A percentile compares a stretch with the other conserved stretches of the same genome.
phyloP scores from a whole-genome alignment of 768 basidiomycete species.

The Leccinum longicurvipes region DNA sequence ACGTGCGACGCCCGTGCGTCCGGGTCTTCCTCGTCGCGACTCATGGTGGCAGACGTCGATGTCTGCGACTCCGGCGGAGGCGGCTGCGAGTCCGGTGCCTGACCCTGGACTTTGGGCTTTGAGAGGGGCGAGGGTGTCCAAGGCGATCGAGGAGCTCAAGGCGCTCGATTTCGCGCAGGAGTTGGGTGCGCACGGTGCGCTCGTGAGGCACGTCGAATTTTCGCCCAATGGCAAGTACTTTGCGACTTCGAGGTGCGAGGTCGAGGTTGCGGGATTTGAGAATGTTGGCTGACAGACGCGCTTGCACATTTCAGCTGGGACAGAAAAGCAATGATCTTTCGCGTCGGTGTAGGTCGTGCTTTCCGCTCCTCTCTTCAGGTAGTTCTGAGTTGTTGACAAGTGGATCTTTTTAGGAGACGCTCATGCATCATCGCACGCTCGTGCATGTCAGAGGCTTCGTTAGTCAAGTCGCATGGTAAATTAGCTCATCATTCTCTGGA shows the following conservation, averaged over 20 bases:
- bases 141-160: slow-evolving; percentile 39
- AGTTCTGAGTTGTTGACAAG: not conserved
- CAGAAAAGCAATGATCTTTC: slow-evolving; percentile 45
- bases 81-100: slow-evolving; percentile 14
- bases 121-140: slow-evolving; percentile 37
- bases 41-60: slow-evolving; percentile 28
- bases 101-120: slow-evolving; percentile 24
- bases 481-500: not conserved
- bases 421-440: slow-evolving; percentile 42
- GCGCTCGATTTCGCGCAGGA: slow-evolving; percentile 37
- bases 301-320: slow-evolving; percentile 39
- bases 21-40: slow-evolving; percentile 23
- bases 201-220: slow-evolving; percentile 54
- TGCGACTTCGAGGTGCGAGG: slow-evolving; percentile 48
- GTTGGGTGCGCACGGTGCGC: slow-evolving; percentile 41
- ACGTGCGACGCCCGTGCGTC: slow-evolving; percentile 14
- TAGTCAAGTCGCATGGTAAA: slow-evolving; percentile 51
- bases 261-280: not conserved
- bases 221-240: slow-evolving; percentile 53
- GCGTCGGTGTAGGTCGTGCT: slow-evolving; percentile 37
- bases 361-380: not conserved
- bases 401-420: slow-evolving; percentile 34
- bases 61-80: not conserved
- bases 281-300: not conserved
- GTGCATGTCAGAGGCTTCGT: slow-evolving; percentile 51